Evolutionary conservation across 2,329 filamentous ascomycete genomes (phyloP).

Genomic region (Penicillium fuscoglaucum): DNA sequence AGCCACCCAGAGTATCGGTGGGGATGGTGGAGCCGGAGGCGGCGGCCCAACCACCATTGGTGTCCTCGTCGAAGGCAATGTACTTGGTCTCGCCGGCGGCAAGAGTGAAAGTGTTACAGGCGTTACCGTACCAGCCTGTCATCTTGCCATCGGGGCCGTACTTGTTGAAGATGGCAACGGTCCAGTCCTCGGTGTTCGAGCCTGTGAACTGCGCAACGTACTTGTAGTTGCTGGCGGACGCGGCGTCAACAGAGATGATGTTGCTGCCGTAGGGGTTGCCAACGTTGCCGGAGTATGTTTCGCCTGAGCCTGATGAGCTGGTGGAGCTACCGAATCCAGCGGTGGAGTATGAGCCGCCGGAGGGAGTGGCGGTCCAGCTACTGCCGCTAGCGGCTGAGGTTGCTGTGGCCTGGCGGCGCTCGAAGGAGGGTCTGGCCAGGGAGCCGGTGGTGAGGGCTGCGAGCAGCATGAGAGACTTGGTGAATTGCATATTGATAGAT

Average conservation of each 20-base stretch:
- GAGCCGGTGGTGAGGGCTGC: slow-evolving; percentile 31
- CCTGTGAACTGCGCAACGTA: slow-evolving; percentile 40
- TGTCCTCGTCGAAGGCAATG: slow-evolving; percentile 39
- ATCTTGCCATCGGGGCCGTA: slow-evolving; percentile 35
- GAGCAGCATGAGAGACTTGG: slow-evolving; percentile 34
- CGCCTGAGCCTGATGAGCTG: slow-evolving; percentile 23
- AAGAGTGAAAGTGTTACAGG: slow-evolving; percentile 35
- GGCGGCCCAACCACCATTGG: slow-evolving; percentile 39
- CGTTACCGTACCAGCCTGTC: slow-evolving; percentile 39
- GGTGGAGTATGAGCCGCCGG: slow-evolving; percentile 28
- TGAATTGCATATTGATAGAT: slow-evolving; percentile 28
- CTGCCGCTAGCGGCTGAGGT: slow-evolving; percentile 13
- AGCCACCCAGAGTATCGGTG: slow-evolving; percentile 29
- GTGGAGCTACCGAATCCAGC: slow-evolving; percentile 38
- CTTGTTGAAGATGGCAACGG: slow-evolving; percentile 45
- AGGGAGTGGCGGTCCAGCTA: slow-evolving; percentile 25
- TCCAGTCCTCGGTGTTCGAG: slow-evolving; percentile 35
- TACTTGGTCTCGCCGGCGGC: slow-evolving; percentile 38
- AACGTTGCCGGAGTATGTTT: slow-evolving; percentile 40
- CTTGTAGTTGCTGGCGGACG: slow-evolving; percentile 36
- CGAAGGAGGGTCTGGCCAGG: slow-evolving; percentile 21
- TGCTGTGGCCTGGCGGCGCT: slow-evolving; percentile 17
- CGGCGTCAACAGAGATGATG: slow-evolving; percentile 38
- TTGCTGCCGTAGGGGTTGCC: slow-evolving; percentile 44
- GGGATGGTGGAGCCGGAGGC: slow-evolving; percentile 29